A percentile compares a stretch with the other conserved stretches of the same genome.
Evolutionary conservation across 148 eudicot genomes (phyloP).

Genomic region (Camellia lanceoleosa): DNA sequence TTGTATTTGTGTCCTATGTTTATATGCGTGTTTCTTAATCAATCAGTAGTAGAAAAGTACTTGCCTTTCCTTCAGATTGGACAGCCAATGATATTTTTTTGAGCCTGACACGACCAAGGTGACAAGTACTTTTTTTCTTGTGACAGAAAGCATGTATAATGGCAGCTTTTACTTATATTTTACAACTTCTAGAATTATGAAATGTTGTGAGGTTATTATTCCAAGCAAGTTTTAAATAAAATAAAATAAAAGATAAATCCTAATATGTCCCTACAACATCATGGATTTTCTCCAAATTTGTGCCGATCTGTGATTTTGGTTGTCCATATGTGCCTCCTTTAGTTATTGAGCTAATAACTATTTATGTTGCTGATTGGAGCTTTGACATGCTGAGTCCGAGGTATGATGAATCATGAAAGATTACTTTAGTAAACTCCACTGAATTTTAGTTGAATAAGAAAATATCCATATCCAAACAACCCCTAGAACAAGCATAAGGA

Average conservation of each 20-base stretch:
- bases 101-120: not conserved
- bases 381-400: not conserved
- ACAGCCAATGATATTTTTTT: not conserved
- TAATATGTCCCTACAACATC: no score
- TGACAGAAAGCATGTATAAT: not conserved
- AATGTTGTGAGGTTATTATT: no score
- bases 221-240: no score
- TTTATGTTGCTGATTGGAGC: not conserved
- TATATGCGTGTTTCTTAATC: not conserved
- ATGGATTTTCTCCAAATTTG: no score
- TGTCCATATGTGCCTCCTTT: not conserved
- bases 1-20: not conserved
- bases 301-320: no score
- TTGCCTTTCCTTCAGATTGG: not conserved
- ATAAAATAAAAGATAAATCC: no score
- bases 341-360: not conserved
- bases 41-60: not conserved
- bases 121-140: not conserved
- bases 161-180: not conserved
- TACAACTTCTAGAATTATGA: not conserved
- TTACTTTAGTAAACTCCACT: no score
- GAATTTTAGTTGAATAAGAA: no score
- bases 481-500: not conserved
- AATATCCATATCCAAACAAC: no score
- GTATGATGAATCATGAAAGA: not conserved